Conservation (phyloP, 2,329 filamentous ascomycete genomes). For the Bimuria novae-zelandiae region DNA sequence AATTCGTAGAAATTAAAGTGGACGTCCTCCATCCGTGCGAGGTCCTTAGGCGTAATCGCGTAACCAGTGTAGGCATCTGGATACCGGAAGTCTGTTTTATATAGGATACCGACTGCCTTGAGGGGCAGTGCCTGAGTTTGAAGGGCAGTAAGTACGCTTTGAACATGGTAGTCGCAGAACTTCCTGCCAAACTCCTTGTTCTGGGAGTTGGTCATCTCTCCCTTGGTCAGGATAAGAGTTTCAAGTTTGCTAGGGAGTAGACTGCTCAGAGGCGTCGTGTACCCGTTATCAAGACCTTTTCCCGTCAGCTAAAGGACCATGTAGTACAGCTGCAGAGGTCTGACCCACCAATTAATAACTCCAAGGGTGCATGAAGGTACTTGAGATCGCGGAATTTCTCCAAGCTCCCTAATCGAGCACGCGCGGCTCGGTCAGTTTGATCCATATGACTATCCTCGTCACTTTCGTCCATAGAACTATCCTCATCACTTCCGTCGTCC, state of each 20-base stretch:
- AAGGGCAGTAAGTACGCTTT: neutral
- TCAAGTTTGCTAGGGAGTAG: neutral
- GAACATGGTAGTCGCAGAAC: neutral
- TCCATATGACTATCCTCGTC: too few species aligned
- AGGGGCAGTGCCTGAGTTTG: neutral
- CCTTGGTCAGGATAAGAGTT: neutral
- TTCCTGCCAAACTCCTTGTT: neutral
- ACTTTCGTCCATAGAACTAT: neutral
- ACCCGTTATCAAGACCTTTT: neutral
- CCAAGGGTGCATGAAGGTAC: neutral
- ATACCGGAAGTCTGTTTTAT: neutral
- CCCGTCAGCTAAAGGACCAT: neutral
- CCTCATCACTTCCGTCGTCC: neutral
- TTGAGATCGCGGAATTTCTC: neutral
- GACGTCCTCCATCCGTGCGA: conserved; percentile 2
- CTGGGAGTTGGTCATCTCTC: neutral
- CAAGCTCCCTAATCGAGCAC: too few species aligned
- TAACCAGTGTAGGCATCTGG: neutral
- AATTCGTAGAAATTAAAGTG: conserved; percentile 1
- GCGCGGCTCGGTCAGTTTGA: too few species aligned
- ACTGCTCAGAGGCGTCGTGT: neutral
- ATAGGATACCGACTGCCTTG: neutral
- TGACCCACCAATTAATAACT: neutral
- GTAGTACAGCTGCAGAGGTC: neutral
- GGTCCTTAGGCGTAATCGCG: neutral